Conservation (phyloP, 257 asterid species). For the Osmanthus fragrans region DNA sequence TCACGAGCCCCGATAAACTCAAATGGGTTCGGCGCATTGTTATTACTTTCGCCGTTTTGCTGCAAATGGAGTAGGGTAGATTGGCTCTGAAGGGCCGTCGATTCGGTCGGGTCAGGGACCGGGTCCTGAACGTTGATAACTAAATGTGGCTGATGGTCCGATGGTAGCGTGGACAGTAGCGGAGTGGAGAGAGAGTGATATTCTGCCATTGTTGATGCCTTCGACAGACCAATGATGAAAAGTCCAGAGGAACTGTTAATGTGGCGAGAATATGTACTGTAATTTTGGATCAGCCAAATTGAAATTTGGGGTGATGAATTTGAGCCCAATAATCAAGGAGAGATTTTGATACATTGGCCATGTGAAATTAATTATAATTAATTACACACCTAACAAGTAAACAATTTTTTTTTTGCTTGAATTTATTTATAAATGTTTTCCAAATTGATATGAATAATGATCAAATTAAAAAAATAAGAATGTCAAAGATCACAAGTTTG, state of each 20-base stretch:
- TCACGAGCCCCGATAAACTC: conserved; percentile 61
- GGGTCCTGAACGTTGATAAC: conserved; percentile 51
- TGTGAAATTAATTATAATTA: too few species aligned
- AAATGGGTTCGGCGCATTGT: conserved; percentile 44
- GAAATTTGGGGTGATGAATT: background rate
- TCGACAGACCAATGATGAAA: background rate
- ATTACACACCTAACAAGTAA: too few species aligned
- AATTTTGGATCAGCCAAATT: too few species aligned
- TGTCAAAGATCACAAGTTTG: too few species aligned
- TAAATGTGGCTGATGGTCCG: conserved; percentile 41
- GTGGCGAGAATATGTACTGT: background rate
- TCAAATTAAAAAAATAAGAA: too few species aligned
- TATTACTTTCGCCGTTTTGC: conserved; percentile 25
- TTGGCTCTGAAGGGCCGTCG: conserved; percentile 1
- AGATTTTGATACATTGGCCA: too few species aligned
- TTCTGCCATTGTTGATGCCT: conserved; percentile 35
- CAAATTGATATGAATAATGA: too few species aligned
- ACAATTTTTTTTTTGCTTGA: too few species aligned
- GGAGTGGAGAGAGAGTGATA: conserved; percentile 56
- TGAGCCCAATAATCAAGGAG: too few species aligned
- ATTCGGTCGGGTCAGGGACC: conserved; percentile 5
- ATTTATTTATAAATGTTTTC: too few species aligned
- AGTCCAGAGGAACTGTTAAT: conserved; percentile 14
- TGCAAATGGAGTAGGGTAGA: conserved; percentile 11
- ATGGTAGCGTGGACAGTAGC: conserved; percentile 32